Evolutionary conservation across 2,329 filamentous ascomycete species (phyloP).

Genomic region (Stachybotrys chlorohalonatus): DNA sequence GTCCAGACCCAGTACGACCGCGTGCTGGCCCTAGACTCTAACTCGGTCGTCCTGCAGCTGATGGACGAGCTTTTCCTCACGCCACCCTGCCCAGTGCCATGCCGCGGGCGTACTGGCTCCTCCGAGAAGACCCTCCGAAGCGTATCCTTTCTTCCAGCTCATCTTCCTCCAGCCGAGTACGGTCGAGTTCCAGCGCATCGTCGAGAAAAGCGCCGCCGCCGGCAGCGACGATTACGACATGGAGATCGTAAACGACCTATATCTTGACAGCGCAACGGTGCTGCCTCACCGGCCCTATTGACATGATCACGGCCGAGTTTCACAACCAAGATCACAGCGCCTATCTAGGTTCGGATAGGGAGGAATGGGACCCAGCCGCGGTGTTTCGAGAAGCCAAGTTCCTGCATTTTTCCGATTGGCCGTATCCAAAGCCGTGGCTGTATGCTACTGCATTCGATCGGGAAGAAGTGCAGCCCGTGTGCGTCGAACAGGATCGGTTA

Average conservation of each 20-base stretch:
- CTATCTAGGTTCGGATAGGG: conserved; percentile 28
- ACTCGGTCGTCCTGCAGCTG: neutral
- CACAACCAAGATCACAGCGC: conserved; percentile 36
- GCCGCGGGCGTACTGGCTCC: conserved; percentile 1
- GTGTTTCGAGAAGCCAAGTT: conserved; percentile 6
- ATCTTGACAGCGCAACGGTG: conserved; percentile 41
- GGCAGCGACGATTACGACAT: conserved; percentile 45
- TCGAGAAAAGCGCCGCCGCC: conserved; percentile 12
- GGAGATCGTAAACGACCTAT: conserved; percentile 28
- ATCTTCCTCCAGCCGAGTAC: conserved; percentile 46
- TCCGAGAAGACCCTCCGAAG: neutral
- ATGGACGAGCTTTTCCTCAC: conserved; percentile 1
- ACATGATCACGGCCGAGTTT: conserved; percentile 53
- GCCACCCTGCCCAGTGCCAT: neutral
- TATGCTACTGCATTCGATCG: neutral
- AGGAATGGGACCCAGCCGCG: conserved; percentile 44
- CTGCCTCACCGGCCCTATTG: conserved; percentile 53
- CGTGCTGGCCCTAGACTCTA: neutral
- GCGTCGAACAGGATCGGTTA: conserved; percentile 1
- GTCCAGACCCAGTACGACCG: neutral
- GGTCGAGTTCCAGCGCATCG: conserved; percentile 32
- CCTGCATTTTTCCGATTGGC: conserved; percentile 10
- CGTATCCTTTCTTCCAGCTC: neutral
- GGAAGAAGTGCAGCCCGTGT: conserved; percentile 1
- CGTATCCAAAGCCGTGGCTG: conserved; percentile 8